Conservation (phyloP, 345 rosid genomes). For the Odontarrhena argentea region DNA sequence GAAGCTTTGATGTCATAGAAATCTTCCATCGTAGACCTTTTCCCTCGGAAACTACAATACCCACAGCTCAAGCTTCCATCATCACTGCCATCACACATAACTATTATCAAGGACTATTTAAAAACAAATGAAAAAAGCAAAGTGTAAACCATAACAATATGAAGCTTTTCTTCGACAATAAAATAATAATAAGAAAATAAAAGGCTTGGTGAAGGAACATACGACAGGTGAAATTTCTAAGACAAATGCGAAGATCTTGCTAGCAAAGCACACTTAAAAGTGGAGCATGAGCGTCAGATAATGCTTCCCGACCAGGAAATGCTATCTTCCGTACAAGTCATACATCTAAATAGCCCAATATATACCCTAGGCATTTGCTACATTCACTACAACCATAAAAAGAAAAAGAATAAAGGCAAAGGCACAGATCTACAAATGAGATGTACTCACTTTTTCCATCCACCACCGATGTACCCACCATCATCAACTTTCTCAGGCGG, state of each 20-base stretch:
- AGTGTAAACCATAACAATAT: neutral
- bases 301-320: neutral
- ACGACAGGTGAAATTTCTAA: neutral
- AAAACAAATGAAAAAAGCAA: conserved; percentile 10
- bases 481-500: conserved; percentile 66
- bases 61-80: conserved; percentile 93
- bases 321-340: neutral
- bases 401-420: neutral
- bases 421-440: neutral
- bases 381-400: neutral
- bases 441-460: conserved; percentile 77
- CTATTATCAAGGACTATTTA: neutral
- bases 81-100: conserved; percentile 64
- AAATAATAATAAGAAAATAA: neutral
- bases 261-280: conserved; percentile 2
- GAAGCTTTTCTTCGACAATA: conserved; percentile 3
- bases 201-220: neutral
- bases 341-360: neutral
- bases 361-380: conserved; percentile 1
- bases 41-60: conserved; percentile 91
- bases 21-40: conserved; percentile 96
- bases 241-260: neutral
- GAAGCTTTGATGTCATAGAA: conserved; percentile 78
- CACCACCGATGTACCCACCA: conserved; percentile 75
- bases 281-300: neutral